Base-by-base conservation (phyloP, 176 grass and related monocot genomes). In the Musa beccarii region DNA sequence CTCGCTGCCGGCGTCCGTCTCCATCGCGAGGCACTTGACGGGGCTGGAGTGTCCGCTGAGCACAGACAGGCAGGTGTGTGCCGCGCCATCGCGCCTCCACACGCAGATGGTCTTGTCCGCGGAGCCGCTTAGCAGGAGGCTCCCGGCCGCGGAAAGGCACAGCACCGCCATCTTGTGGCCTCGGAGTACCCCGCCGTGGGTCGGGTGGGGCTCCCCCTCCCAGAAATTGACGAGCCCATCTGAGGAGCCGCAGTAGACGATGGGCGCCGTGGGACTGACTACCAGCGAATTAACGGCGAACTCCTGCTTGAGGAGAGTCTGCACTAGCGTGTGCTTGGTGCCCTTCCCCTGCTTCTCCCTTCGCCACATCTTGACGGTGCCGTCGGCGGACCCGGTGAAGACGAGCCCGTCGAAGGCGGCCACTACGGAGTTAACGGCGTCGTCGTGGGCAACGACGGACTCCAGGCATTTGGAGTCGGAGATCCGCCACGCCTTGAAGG, bases 401-500 rank as follows among this genome's bases (percentile, higher is more conserved):
- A 76, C 73, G 8, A 76, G 16, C 26, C 73, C 55, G 55, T 20
- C 73, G 73, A 76, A 76, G 55, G 55, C 54, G 55, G 83, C 86
- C 21, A 93, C 90, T 52, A 98, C 80, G 16, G 88, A 77, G 83
- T 98, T 98, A 2, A 98, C 94, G 50, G 92, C 89, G 69, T 98
- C 94, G 75, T 98, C 94, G 81, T 98, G 94, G 66, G 94, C 94
- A 70, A 84, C 88, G 79, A 98, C 86, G 0, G 94, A 98, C 68
- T 98, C 90, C 28, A 98, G 88, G 90, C 94, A 98, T 81, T 90
- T 90, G 49, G 88, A 93, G 78, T 98, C 94, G 71, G 67, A 68
- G 75, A 93, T 89, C 82, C 94, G 90, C 94, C 94, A 98, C 26
- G 93, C 86, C 86, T 98, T 98, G 86, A 93, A 93, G 75, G 94